These are phyloP conservation scores for Wallacemonas collosoma DNA, from an alignment of 208 protist genomes.

Conservation along the genomic window DNA sequence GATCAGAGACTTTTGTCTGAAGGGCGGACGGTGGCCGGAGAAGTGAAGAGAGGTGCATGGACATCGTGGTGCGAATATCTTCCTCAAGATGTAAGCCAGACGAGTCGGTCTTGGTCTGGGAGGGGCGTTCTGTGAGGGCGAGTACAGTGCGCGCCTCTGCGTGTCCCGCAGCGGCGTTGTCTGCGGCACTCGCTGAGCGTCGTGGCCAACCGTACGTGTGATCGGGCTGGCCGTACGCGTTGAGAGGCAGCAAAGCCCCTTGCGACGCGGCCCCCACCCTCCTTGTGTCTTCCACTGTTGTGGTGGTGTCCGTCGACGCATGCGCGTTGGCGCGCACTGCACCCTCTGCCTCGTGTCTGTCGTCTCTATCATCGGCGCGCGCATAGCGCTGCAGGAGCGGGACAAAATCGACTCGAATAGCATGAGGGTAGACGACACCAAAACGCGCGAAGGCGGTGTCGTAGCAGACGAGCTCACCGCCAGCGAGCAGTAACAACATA, in stretches of 20 bases:
- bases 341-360: neutral
- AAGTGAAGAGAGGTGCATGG: slow-evolving; percentile 11
- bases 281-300: neutral
- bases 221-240: slow-evolving; percentile 13
- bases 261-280: neutral
- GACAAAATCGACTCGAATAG: slow-evolving; percentile 29
- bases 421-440: slow-evolving; percentile 37
- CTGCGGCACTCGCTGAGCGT: neutral
- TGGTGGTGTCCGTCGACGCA: neutral
- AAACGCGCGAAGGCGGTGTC: slow-evolving; percentile 34
- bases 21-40: neutral
- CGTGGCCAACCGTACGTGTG: slow-evolving; percentile 11
- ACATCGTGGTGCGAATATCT: slow-evolving; percentile 13
- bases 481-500: slow-evolving; percentile 60
- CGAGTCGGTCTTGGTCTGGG: too few relatives aligned
- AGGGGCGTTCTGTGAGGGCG: too few relatives aligned
- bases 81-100: neutral
- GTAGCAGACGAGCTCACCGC: slow-evolving; percentile 46
- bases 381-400: slow-evolving; percentile 18
- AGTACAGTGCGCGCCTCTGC: too few relatives aligned
- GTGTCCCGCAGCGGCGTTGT: neutral
- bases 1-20: neutral
- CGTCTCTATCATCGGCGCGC: neutral
- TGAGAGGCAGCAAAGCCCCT: neutral
- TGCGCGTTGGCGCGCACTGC: slow-evolving; percentile 7